Percentiles rank a stretch among this genome's conserved stretches.
Conservation (phyloP, 192 early-diverging fungal genomes). For the Coemansia aciculifera region DNA sequence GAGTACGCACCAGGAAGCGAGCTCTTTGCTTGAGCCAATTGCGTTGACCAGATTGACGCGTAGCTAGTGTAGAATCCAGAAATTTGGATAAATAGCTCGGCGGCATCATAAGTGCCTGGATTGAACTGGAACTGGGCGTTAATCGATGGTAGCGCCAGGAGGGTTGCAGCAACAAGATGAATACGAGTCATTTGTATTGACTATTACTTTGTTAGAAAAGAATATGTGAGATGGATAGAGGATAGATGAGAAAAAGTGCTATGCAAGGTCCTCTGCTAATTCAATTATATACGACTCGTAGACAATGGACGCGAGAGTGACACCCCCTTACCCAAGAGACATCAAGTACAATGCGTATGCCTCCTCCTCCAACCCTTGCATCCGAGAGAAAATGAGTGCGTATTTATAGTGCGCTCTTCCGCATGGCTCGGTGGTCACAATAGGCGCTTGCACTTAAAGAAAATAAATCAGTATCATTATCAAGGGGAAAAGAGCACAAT, state of each 20-base stretch:
- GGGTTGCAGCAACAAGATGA: background rate
- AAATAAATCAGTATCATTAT: background rate
- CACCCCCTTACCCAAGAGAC: background rate
- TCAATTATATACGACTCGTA: no score
- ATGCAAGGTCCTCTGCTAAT: no score
- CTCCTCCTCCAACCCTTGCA: background rate
- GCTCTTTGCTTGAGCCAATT: slow-evolving; percentile 26
- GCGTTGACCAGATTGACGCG: slow-evolving; percentile 24
- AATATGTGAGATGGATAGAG: background rate
- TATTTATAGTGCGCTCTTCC: no score
- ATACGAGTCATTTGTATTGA: slow-evolving; percentile 5
- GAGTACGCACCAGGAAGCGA: slow-evolving; percentile 29
- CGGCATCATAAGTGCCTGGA: slow-evolving; percentile 32
- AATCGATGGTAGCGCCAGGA: background rate
- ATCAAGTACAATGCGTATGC: background rate
- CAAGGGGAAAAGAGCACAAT: background rate
- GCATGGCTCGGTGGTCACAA: background rate
- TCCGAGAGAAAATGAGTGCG: background rate
- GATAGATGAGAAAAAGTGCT: background rate
- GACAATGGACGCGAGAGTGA: no score
- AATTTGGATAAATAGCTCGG: slow-evolving; percentile 22
- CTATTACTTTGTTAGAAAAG: background rate
- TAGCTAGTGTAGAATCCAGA: slow-evolving; percentile 32
- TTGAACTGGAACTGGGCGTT: slow-evolving; percentile 33
- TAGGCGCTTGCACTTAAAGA: background rate